Evolutionary conservation across 1,284 basidiomycete species (phyloP), one percentile per base, ranked within the genome.

Genomic region (Anthracocystis panici-leucophaei): DNA sequence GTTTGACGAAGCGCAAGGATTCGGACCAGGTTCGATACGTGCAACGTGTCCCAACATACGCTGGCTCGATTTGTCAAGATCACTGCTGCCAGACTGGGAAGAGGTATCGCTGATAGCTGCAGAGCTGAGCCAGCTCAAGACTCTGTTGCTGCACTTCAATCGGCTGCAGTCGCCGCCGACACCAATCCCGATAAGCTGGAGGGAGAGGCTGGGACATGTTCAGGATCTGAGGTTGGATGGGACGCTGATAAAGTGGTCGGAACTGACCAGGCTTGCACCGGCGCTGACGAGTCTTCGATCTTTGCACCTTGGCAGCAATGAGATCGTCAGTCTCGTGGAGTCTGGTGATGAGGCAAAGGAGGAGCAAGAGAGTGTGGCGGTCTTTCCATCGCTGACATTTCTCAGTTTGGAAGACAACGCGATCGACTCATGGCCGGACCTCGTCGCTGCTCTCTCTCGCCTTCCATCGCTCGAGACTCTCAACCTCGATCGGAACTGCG

Each of bases 261-360:
- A 92, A 75, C 66, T 85, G 21, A 85, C 88, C 60, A 65, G 77
- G 16, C 86, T 92, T 29, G 87, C 88, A 8, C 60, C 79, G 69
- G 49, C 87, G 35, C 91, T 96, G 87, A 90, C 91, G 0, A 84
- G 84, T 23, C 86, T 98, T 25, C 86, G 87, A 46, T 80, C 88
- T 1, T 86, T 95, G 5, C 92, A 96, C 86, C 84, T 94, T 58
- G 94, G 93, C 8, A 90, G 91, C 85, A 97, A 97, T 82, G 79
- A 83, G 23, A 85, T 94, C 45, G 10, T n/a, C 8, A 29, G 11
- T 7, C 35, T 78, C 9, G 25, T 18, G 9, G 12, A 18, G 23
- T 5, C 11, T 5, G 10, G 25, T 20, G 18, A 9, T 4, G 25
- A 23, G 5, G 14, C n/a, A 27, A 14, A 10, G 18, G 45, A 21